phyloP scores from a whole-genome alignment of 495 filamentous ascomycete genomes.

The Hyaloscypha bicolor region DNA sequence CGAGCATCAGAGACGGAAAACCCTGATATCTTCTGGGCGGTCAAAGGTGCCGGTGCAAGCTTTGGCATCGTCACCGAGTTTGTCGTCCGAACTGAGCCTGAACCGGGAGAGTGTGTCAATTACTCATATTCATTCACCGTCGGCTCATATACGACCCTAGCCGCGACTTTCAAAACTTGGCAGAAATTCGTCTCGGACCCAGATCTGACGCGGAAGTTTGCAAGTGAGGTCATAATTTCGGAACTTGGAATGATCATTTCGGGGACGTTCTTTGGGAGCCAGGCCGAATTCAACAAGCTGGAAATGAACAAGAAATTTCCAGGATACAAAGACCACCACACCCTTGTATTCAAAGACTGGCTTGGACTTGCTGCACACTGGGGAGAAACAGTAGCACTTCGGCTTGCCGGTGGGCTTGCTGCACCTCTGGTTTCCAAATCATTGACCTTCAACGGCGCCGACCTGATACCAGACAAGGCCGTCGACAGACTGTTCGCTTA shows the following conservation, averaged over 20 bases:
- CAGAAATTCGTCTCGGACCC: slow-evolving; percentile 53
- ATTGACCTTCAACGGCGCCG: slow-evolving; percentile 37
- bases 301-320: slow-evolving; percentile 16
- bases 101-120: slow-evolving; percentile 56
- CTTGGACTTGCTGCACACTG: slow-evolving; percentile 36
- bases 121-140: slow-evolving; percentile 51
- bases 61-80: slow-evolving; percentile 69
- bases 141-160: slow-evolving; percentile 41
- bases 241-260: slow-evolving; percentile 39
- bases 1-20: slow-evolving; percentile 4
- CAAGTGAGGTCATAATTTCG: slow-evolving; percentile 51
- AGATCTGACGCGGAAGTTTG: slow-evolving; percentile 49
- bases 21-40: slow-evolving; percentile 41
- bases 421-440: slow-evolving; percentile 53
- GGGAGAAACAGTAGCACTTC: slow-evolving; percentile 28
- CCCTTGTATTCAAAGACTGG: slow-evolving; percentile 24
- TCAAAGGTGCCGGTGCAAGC: slow-evolving; percentile 61
- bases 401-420: slow-evolving; percentile 28
- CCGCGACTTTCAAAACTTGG: slow-evolving; percentile 47
- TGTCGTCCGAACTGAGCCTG: slow-evolving; percentile 59
- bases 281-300: slow-evolving; percentile 20
- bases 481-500: slow-evolving; percentile 52
- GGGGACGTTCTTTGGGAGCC: slow-evolving; percentile 27
- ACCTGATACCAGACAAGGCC: slow-evolving; percentile 10
- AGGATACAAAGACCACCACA: slow-evolving; percentile 9